A percentile compares a stretch with the other conserved stretches of the same genome.
phyloP scores from a whole-genome alignment of 495 filamentous ascomycete species.

The Trichoderma orchidacearum region DNA sequence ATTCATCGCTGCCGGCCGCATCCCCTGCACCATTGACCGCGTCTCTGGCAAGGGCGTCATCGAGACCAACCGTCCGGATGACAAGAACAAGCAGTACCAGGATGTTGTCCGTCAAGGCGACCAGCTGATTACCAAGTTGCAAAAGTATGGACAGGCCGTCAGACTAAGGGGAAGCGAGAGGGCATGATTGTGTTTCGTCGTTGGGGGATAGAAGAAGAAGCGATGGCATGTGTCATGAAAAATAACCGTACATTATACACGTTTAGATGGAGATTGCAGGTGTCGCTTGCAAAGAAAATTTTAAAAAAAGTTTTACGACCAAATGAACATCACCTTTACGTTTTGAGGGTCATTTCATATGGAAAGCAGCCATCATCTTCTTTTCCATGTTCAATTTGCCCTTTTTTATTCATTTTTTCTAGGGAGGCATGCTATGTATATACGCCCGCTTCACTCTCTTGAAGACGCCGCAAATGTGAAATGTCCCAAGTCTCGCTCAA shows the following conservation, averaged over 20 bases:
- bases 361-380: no score
- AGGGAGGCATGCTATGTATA: no score
- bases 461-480: background rate
- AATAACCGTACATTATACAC: background rate
- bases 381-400: no score
- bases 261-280: no score
- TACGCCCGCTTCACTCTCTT: background rate
- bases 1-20: constrained; percentile 89
- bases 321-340: no score
- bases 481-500: background rate
- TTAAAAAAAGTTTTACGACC: no score
- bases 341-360: no score
- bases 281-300: no score
- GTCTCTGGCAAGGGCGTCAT: constrained; percentile 82
- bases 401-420: no score
- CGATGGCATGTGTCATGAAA: background rate
- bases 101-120: constrained; percentile 96
- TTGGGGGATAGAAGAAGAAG: background rate
- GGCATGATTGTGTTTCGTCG: constrained; percentile 27
- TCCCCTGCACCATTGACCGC: constrained; percentile 93
- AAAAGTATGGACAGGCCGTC: constrained; percentile 97
- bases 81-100: constrained; percentile 98
- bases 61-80: constrained; percentile 92
- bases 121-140: constrained; percentile 92
- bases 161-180: constrained; percentile 88